phyloP scores from a whole-genome alignment of 2,329 filamentous ascomycete genomes.

The Trichoderma guizhouense region DNA sequence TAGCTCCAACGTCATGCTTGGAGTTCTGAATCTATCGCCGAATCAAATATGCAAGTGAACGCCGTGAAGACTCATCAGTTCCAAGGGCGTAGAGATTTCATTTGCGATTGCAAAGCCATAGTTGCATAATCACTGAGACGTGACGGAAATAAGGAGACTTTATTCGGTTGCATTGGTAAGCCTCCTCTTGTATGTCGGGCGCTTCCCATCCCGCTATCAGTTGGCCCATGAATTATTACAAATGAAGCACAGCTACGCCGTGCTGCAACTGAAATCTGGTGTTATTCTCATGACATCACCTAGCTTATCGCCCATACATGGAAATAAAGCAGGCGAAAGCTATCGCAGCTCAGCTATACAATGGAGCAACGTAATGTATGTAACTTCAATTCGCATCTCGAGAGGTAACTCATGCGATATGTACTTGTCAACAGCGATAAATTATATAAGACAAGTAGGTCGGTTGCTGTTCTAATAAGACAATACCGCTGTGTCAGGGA shows the following conservation, averaged over 20 bases:
- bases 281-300: neutral
- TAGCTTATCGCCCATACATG: neutral
- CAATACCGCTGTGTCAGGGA: neutral
- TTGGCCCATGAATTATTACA: neutral
- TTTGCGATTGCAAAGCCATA: neutral
- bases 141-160: neutral
- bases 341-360: neutral
- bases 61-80: neutral
- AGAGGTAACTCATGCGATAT: neutral
- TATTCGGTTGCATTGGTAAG: neutral
- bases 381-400: neutral
- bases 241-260: neutral
- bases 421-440: neutral
- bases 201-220: neutral
- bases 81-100: neutral
- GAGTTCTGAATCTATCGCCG: neutral
- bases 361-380: too few relatives aligned
- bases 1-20: neutral
- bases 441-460: neutral
- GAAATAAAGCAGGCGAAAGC: neutral
- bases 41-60: neutral
- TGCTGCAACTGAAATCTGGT: neutral
- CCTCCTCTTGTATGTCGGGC: neutral
- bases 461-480: neutral
- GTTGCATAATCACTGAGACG: neutral